These are phyloP conservation scores for Pseudogymnoascus sp. DNA, from an alignment of 2,329 filamentous ascomycete genomes.

Conservation along the genomic window DNA sequence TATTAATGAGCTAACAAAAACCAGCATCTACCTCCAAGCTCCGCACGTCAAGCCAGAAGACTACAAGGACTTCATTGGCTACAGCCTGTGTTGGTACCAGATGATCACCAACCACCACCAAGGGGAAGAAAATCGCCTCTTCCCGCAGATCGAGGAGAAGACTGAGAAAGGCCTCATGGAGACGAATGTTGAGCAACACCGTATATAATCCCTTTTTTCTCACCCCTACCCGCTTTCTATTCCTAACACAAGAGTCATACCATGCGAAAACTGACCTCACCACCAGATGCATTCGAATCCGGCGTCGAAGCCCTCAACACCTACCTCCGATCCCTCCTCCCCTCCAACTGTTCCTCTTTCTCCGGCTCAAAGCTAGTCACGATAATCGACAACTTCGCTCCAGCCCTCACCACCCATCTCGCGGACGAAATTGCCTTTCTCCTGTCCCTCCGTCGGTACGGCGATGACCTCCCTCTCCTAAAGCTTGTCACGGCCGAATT, in stretches of 20 bases:
- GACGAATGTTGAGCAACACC: not conserved
- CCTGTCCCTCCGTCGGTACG: conserved; percentile 13
- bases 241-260: not conserved
- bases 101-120: not conserved
- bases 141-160: conserved; percentile 4
- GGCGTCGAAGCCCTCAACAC: conserved; percentile 14
- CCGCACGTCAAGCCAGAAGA: conserved; percentile 5
- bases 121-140: not conserved
- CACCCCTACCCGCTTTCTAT: not conserved
- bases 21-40: conserved; percentile 7
- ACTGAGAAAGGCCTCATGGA: not conserved
- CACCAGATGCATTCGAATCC: conserved; percentile 15
- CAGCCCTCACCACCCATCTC: not conserved
- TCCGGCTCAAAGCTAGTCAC: conserved; percentile 12
- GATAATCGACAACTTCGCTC: not conserved
- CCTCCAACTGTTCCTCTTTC: not conserved
- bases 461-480: conserved; percentile 10
- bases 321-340: conserved; percentile 11
- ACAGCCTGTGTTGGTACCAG: not conserved
- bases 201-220: not conserved
- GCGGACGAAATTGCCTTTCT: not conserved
- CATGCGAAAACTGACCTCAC: not conserved
- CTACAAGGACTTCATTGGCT: not conserved
- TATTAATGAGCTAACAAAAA: not conserved
- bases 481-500: conserved; percentile 12